These are phyloP conservation scores for Phragmites australis DNA, from an alignment of 176 grass and related monocot species.

Conservation along the genomic window DNA sequence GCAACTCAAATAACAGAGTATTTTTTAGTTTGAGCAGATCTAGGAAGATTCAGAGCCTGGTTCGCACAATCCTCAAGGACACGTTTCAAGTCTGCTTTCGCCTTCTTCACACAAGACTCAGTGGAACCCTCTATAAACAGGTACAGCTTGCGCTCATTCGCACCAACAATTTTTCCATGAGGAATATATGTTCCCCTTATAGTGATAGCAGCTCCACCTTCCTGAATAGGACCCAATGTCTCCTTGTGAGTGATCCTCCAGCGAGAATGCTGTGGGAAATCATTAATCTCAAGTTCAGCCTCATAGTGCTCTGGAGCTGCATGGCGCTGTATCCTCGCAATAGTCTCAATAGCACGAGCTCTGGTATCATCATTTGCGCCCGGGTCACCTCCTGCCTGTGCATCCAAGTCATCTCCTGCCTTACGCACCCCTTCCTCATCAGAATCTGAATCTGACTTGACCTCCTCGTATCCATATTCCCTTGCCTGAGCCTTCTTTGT, in stretches of 20 bases:
- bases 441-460: conserved; percentile 92
- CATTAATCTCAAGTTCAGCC: conserved; percentile 93
- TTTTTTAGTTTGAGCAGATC: conserved; percentile 76
- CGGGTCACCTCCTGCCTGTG: conserved; percentile 53
- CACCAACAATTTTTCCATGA: conserved; percentile 73
- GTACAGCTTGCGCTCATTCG: conserved; percentile 84
- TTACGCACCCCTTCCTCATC: conserved; percentile 82
- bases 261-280: conserved; percentile 88
- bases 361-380: conserved; percentile 16
- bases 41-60: conserved; percentile 69
- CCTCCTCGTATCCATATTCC: conserved; percentile 90
- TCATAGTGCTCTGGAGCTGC: conserved; percentile 88
- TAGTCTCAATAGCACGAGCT: no score
- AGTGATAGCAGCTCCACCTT: conserved; percentile 85
- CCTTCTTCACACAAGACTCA: conserved; percentile 85
- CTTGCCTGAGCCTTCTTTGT: conserved; percentile 84
- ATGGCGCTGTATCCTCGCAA: conserved; percentile 90
- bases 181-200: conserved; percentile 83
- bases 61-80: conserved; percentile 82
- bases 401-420: conserved; percentile 64
- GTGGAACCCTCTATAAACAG: conserved; percentile 84
- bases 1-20: conserved; percentile 78
- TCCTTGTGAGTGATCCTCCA: conserved; percentile 96
- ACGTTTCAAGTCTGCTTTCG: conserved; percentile 86
- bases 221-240: conserved; percentile 80